Percentiles rank a stretch among this genome's conserved stretches.
phyloP scores from a whole-genome alignment of 1,284 basidiomycete genomes.

The Megacollybia platyphylla region DNA sequence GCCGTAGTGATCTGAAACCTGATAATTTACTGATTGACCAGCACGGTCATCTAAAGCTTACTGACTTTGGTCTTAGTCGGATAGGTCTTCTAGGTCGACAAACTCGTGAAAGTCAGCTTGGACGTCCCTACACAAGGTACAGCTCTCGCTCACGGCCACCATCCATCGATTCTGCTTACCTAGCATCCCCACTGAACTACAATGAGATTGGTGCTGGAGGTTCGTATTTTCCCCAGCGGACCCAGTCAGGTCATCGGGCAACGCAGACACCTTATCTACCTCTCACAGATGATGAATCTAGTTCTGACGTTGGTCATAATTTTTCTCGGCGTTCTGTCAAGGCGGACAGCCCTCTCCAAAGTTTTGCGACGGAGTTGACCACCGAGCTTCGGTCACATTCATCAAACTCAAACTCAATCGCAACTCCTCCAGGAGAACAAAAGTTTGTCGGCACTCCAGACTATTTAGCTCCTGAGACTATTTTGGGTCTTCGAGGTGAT shows the following conservation, averaged over 20 bases:
- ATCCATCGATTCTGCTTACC: slow-evolving; percentile 74
- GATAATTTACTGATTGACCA: slow-evolving; percentile 96
- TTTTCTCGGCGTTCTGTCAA: slow-evolving; percentile 39
- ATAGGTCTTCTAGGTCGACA: slow-evolving; percentile 97
- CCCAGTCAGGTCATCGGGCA: slow-evolving; percentile 39
- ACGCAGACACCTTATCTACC: slow-evolving; percentile 54
- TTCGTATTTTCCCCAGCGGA: slow-evolving; percentile 74
- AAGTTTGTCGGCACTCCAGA: slow-evolving; percentile 96
- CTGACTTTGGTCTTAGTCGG: slow-evolving; percentile 94
- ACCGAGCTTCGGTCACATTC: slow-evolving; percentile 66
- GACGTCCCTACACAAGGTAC: slow-evolving; percentile 43
- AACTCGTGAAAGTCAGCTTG: slow-evolving; percentile 66
- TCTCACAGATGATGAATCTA: slow-evolving; percentile 54
- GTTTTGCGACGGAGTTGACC: slow-evolving; percentile 72
- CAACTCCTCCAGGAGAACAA: slow-evolving; percentile 72
- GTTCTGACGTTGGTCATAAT: slow-evolving; percentile 55
- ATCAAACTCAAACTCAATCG: slow-evolving; percentile 26
- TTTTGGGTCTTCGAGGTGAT: slow-evolving; percentile 90
- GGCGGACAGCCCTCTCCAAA: slow-evolving; percentile 66
- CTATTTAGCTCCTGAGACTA: slow-evolving; percentile 93
- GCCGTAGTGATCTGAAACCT: slow-evolving; percentile 85
- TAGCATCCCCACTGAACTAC: slow-evolving; percentile 59
- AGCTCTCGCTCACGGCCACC: slow-evolving; percentile 63
- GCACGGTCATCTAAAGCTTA: slow-evolving; percentile 92
- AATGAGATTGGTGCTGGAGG: slow-evolving; percentile 42